Percentiles rank a stretch among this genome's conserved stretches.
Evolutionary conservation across 768 basidiomycete genomes (phyloP).

Genomic region (Hygrophoropsis aurantiaca): DNA sequence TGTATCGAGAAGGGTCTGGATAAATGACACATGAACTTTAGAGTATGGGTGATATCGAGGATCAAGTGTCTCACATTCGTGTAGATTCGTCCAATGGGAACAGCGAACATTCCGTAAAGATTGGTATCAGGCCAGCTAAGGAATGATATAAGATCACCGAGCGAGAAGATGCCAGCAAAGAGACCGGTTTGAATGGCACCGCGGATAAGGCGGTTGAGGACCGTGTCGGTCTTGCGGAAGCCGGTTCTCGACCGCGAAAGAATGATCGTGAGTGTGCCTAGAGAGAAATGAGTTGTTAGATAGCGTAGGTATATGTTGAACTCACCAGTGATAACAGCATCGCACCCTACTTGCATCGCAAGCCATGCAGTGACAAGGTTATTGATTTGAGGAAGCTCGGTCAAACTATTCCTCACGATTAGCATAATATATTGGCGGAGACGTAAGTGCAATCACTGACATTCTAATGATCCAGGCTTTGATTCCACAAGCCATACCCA

Average conservation of each 20-base stretch:
- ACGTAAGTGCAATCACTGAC: conserved; percentile 27
- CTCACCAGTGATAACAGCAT: conserved; percentile 45
- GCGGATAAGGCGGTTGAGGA: conserved; percentile 53
- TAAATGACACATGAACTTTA: too few relatives aligned
- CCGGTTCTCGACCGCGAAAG: conserved; percentile 48
- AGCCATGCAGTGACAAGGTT: conserved; percentile 49
- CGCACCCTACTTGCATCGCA: conserved; percentile 42
- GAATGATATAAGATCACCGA: conserved; percentile 46
- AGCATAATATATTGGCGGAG: neutral
- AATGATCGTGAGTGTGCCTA: conserved; percentile 25
- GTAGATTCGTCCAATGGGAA: conserved; percentile 42
- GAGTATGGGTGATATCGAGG: neutral
- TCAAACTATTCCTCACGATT: conserved; percentile 29
- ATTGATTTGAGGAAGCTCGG: conserved; percentile 39
- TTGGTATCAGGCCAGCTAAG: conserved; percentile 25
- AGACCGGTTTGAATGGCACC: conserved; percentile 56
- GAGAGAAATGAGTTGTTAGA: neutral
- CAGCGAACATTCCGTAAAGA: conserved; percentile 37
- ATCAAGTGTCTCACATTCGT: conserved; percentile 39
- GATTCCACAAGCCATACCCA: conserved; percentile 44
- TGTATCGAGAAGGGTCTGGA: conserved; percentile 44
- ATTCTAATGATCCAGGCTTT: conserved; percentile 40
- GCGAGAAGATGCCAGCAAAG: conserved; percentile 50
- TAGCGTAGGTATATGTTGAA: neutral
- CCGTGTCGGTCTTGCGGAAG: conserved; percentile 48